Evolutionary conservation across 1,139 yeast species (phyloP).

Genomic region (Waltiozyma sp.): DNA sequence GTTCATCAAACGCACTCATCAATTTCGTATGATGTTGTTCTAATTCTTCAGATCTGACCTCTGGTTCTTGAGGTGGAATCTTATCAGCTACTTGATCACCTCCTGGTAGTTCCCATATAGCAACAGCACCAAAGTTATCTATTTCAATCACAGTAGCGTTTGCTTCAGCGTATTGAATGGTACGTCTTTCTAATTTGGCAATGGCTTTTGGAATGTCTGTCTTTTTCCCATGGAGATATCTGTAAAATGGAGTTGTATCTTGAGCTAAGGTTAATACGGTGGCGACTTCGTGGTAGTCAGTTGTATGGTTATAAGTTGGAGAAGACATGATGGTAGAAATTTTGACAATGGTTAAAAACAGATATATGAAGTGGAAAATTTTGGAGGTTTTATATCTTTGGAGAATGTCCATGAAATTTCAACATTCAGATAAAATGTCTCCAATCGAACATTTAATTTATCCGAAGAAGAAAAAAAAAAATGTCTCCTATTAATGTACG

Average conservation of each 20-base stretch:
- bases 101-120: slow-evolving; percentile 12
- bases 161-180: slow-evolving; percentile 6
- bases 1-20: not conserved
- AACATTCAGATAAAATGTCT: too few species aligned
- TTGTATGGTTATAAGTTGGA: slow-evolving; percentile 3
- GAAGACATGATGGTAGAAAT: too few species aligned
- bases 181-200: slow-evolving; percentile 8
- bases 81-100: slow-evolving; percentile 6
- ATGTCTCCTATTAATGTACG: too few species aligned
- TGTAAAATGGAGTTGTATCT: slow-evolving; percentile 11
- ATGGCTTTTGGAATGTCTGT: slow-evolving; percentile 7
- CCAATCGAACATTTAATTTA: too few species aligned
- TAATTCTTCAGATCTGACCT: slow-evolving; percentile 7
- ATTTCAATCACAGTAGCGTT: slow-evolving; percentile 7
- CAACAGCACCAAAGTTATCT: slow-evolving; percentile 10
- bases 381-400: too few species aligned
- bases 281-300: slow-evolving; percentile 7
- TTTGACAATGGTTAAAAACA: too few species aligned
- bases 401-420: too few species aligned
- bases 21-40: slow-evolving; percentile 3
- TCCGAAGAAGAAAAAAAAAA: too few species aligned
- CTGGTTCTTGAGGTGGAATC: slow-evolving; percentile 2
- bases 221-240: slow-evolving; percentile 6
- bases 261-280: slow-evolving; percentile 11
- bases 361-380: too few species aligned